Evolutionary conservation across 805 yeast species (phyloP).

Genomic region (Starmerella sirachaensis): DNA sequence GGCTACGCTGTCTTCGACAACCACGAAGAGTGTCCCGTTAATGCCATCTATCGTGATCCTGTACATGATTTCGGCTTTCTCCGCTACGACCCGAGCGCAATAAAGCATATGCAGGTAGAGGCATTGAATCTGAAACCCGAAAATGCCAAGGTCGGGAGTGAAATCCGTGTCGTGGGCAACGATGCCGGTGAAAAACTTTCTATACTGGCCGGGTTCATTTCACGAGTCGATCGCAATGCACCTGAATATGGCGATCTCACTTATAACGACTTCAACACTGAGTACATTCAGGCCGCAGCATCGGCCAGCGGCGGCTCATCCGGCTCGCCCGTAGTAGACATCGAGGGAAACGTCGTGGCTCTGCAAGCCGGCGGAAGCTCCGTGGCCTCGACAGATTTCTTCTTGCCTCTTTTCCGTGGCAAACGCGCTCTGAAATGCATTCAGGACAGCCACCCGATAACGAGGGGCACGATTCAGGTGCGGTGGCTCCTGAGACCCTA

Average conservation of each 20-base stretch:
- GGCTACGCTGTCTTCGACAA: conserved; percentile 90
- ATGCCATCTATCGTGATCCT: conserved; percentile 82
- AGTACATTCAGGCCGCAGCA: conserved; percentile 92
- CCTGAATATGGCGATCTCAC: conserved; percentile 85
- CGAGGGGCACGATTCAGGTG: conserved; percentile 86
- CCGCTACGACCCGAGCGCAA: conserved; percentile 55
- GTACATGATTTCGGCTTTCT: conserved; percentile 91
- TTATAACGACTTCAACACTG: conserved; percentile 87
- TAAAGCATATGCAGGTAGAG: conserved; percentile 62
- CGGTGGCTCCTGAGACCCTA: conserved; percentile 81
- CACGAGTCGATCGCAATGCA: conserved; percentile 80
- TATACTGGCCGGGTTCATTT: conserved; percentile 73
- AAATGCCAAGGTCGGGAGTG: conserved; percentile 80
- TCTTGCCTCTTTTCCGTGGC: conserved; percentile 75
- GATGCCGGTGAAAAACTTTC: conserved; percentile 92
- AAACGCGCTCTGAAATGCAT: conserved; percentile 67
- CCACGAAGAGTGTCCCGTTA: conserved; percentile 83
- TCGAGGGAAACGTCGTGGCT: conserved; percentile 78
- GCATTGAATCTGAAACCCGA: conserved; percentile 66
- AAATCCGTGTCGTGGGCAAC: conserved; percentile 88
- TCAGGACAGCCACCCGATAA: conserved; percentile 45
- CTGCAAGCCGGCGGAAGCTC: conserved; percentile 89
- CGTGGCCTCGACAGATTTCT: conserved; percentile 87
- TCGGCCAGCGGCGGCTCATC: conserved; percentile 92
- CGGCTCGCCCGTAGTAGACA: conserved; percentile 91